Evolutionary conservation across 805 yeast genomes (phyloP), one percentile per base, ranked within the genome.

Genomic region (Ascoidea asiatica): DNA sequence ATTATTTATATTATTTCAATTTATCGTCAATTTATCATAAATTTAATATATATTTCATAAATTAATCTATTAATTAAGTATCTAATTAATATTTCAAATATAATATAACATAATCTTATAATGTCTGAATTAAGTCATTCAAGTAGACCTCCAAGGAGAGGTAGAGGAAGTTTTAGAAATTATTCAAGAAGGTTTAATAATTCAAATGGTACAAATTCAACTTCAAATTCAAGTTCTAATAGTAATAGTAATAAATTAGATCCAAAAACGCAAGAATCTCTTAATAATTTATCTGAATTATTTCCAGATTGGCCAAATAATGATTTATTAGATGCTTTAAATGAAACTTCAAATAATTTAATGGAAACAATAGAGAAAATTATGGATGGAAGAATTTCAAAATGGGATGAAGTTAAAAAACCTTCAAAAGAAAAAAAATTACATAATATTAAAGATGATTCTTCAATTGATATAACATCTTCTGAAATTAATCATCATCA

Each of bases 291-390:
- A 53, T 62, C 71, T 43, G 97, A 90, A 64, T 71, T 92, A 69
- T 89, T 92, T 67, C 95, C 97, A 39, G 95, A 85, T 59, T 92
- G 98, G 98, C 74, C 84, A 41, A 69, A 73, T 44, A 95, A 84
- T 22, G 98, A 92, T 59, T 76, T 92, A 58, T 65, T 70, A 40
- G 75, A 81, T 44, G 77, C 87, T 47, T 77, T 89, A 53, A 69
- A 70, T 46, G 97, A 92, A 63, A 75, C 81, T 50, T 70, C 52
- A 39, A 70, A 78, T 50, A 88, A 83, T 58, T 69, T 88, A 52
- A 94, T 82, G 58, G 72, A 75, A 39, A 85, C 92, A 51, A 81
- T 86, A 51, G 89, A 82, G 57, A 80, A 87, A 61, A 89, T 92
- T 63, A 80, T 94, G 46, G 84, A 87, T 49, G 95, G 95, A 52